These are phyloP conservation scores for Pichia sp. DNA, from an alignment of 1,139 yeast species.

Conservation along the genomic window DNA sequence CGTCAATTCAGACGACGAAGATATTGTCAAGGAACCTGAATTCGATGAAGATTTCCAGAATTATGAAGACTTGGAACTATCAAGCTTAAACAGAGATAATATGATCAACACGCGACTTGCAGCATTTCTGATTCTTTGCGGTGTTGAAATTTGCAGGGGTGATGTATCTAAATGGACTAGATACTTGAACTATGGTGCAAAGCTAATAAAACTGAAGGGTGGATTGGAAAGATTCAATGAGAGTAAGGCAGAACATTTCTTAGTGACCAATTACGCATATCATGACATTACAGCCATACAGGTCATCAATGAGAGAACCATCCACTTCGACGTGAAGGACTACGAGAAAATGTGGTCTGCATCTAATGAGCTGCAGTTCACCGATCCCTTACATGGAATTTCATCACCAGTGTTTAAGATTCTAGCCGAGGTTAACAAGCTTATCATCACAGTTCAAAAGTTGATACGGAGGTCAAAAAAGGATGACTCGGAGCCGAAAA, in stretches of 20 bases:
- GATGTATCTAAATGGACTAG: slow-evolving; percentile 66
- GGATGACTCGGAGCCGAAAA: too few relatives aligned
- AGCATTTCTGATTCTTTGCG: slow-evolving; percentile 56
- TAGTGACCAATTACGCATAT: slow-evolving; percentile 74
- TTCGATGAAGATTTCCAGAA: slow-evolving; percentile 5
- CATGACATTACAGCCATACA: slow-evolving; percentile 70
- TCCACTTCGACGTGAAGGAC: slow-evolving; percentile 48
- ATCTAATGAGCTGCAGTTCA: slow-evolving; percentile 28
- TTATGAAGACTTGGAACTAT: slow-evolving; percentile 8
- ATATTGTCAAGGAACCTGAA: slow-evolving; percentile 13
- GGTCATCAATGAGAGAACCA: slow-evolving; percentile 42
- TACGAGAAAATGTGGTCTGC: slow-evolving; percentile 48
- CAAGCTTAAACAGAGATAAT: slow-evolving; percentile 19
- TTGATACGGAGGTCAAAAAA: slow-evolving; percentile 33
- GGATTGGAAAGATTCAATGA: slow-evolving; percentile 45
- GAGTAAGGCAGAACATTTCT: slow-evolving; percentile 56
- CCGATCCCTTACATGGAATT: slow-evolving; percentile 69
- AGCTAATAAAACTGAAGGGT: slow-evolving; percentile 48
- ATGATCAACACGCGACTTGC: slow-evolving; percentile 46
- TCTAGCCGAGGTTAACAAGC: slow-evolving; percentile 61
- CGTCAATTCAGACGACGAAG: slow-evolving; percentile 19
- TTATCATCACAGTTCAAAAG: slow-evolving; percentile 34
- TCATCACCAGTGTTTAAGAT: slow-evolving; percentile 59
- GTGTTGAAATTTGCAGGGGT: slow-evolving; percentile 70
- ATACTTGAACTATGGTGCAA: slow-evolving; percentile 55